Evolutionary conservation across 2,329 filamentous ascomycete species (phyloP).

Genomic region (Amesomyces nigricolor): DNA sequence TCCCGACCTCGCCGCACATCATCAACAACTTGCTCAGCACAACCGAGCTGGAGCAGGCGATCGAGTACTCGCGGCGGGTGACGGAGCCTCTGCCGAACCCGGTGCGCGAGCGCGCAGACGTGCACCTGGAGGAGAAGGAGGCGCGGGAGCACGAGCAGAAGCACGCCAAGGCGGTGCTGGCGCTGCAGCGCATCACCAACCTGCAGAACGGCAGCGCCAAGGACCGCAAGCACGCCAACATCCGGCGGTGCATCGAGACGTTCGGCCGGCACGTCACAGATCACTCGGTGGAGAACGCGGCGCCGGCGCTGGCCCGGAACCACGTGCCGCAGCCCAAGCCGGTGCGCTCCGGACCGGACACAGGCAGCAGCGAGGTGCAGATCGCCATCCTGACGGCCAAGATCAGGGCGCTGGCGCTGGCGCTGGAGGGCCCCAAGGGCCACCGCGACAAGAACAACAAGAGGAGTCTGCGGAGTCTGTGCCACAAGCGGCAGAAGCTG

Average conservation of each 20-base stretch:
- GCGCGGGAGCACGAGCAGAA: constrained; percentile 43
- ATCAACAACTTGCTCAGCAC: constrained; percentile 74
- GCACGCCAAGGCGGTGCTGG: constrained; percentile 66
- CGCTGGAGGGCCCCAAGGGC: constrained; percentile 60
- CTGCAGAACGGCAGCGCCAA: constrained; percentile 72
- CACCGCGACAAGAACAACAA: constrained; percentile 92
- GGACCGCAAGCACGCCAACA: constrained; percentile 75
- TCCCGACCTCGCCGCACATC: constrained; percentile 46
- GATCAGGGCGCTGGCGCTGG: constrained; percentile 74
- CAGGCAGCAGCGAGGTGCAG: constrained; percentile 95
- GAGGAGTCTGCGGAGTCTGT: constrained; percentile 76
- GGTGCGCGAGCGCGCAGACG: constrained; percentile 35
- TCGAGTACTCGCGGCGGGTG: constrained; percentile 63
- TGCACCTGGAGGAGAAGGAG: constrained; percentile 32
- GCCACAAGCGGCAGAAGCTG: constrained; percentile 85
- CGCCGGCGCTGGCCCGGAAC: constrained; percentile 49
- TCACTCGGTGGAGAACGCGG: constrained; percentile 47
- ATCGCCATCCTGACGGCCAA: constrained; percentile 92
- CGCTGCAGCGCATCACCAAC: constrained; percentile 71
- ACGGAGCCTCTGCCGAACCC: constrained; percentile 48
- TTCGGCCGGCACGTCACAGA: constrained; percentile 94
- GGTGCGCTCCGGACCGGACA: constrained; percentile 76
- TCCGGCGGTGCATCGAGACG: constrained; percentile 73
- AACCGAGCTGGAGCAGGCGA: constrained; percentile 58
- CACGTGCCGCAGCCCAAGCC: constrained; percentile 39